phyloP scores from a whole-genome alignment of 2,329 filamentous ascomycete species.

The Fusarium poae region DNA sequence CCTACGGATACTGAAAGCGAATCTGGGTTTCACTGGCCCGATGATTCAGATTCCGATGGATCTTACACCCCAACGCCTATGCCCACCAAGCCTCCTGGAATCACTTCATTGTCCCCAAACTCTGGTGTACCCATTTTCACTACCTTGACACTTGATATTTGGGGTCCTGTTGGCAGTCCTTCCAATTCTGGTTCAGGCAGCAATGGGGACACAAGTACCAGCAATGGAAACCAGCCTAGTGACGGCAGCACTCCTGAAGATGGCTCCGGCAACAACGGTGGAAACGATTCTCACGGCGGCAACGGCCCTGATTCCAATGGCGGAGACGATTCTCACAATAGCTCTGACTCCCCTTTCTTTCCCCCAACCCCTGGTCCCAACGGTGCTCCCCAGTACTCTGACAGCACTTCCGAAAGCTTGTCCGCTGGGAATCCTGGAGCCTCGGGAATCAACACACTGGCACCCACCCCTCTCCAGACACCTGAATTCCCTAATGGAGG shows the following conservation, averaged over 20 bases:
- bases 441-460: conserved; percentile 29
- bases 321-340: conserved; percentile 22
- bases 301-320: conserved; percentile 16
- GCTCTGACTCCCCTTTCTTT: conserved; percentile 14
- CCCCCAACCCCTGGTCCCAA: conserved; percentile 32
- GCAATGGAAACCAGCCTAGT: conserved; percentile 10
- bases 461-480: conserved; percentile 33
- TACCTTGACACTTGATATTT: conserved; percentile 55
- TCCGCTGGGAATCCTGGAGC: conserved; percentile 33
- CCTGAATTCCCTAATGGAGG: conserved; percentile 25
- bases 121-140: conserved; percentile 51
- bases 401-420: conserved; percentile 27
- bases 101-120: conserved; percentile 25
- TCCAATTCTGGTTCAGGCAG: conserved; percentile 18
- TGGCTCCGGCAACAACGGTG: conserved; percentile 5
- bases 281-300: not conserved
- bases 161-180: conserved; percentile 43
- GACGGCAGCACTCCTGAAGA: conserved; percentile 18
- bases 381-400: conserved; percentile 44
- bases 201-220: conserved; percentile 20
- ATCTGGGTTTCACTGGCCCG: conserved; percentile 31
- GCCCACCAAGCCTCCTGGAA: conserved; percentile 46
- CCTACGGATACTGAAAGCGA: conserved; percentile 50
- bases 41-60: conserved; percentile 38
- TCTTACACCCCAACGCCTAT: conserved; percentile 47